A percentile compares a stretch with the other conserved stretches of the same genome.
phyloP scores from a whole-genome alignment of 2,329 filamentous ascomycete species.

The Curvularia verruculosa region DNA sequence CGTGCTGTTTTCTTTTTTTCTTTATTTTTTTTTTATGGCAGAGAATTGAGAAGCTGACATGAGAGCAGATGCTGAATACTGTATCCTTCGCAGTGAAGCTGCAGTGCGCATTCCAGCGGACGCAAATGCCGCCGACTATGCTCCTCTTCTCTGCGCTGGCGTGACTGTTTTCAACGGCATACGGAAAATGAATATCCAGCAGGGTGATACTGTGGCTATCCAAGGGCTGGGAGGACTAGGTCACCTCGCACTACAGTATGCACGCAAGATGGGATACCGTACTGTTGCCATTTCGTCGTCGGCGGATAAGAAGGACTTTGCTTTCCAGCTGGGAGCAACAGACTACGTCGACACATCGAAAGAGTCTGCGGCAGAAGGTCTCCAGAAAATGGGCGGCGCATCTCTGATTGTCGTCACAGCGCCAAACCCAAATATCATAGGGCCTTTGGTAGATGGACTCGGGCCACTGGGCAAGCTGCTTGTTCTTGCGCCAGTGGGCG shows the following conservation, averaged over 20 bases:
- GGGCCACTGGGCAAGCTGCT: constrained; percentile 64
- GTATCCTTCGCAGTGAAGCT: constrained; percentile 65
- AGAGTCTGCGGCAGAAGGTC: constrained; percentile 56
- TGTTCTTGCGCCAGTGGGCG: constrained; percentile 60
- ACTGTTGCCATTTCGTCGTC: constrained; percentile 60
- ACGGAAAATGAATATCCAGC: constrained; percentile 54
- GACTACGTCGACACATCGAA: constrained; percentile 63
- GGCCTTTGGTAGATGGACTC: constrained; percentile 61
- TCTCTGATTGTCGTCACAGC: constrained; percentile 67
- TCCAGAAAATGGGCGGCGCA: constrained; percentile 66
- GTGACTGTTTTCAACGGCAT: constrained; percentile 62
- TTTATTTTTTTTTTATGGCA: neutral
- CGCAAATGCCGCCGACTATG: constrained; percentile 54
- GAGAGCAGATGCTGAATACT: constrained; percentile 62
- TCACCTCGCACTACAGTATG: constrained; percentile 61
- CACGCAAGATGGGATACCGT: constrained; percentile 59
- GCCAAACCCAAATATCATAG: constrained; percentile 63
- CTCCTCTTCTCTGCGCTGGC: constrained; percentile 56
- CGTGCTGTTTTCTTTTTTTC: neutral
- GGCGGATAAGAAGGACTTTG: constrained; percentile 60
- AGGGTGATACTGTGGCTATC: constrained; percentile 57
- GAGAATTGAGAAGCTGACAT: neutral
- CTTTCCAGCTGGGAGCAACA: constrained; percentile 61
- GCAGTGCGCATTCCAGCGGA: constrained; percentile 59
- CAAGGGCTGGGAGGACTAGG: constrained; percentile 61